phyloP scores from a whole-genome alignment of 2,329 filamentous ascomycete species.

The Microascus cirrosus region DNA sequence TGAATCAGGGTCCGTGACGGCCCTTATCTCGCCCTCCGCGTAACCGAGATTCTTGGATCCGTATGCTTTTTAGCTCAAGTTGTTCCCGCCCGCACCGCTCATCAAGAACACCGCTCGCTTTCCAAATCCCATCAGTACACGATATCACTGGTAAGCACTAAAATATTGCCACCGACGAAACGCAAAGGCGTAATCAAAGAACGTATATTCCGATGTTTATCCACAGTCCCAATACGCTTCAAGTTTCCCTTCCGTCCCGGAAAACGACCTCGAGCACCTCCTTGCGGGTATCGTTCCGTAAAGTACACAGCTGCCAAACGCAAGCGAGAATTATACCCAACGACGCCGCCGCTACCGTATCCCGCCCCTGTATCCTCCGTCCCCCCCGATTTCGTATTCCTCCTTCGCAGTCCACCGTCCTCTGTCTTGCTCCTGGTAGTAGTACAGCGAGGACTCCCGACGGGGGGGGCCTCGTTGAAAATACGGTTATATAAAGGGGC shows the following conservation, averaged over 20 bases:
- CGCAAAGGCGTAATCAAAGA: not conserved
- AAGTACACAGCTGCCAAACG: not conserved
- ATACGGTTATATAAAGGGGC: not conserved
- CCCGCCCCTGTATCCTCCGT: not conserved
- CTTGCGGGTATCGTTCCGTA: not conserved
- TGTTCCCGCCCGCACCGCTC: too few relatives aligned
- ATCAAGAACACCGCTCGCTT: too few relatives aligned
- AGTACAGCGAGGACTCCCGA: constrained; percentile 1
- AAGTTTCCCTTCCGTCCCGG: not conserved
- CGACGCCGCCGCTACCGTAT: not conserved
- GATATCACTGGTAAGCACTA: too few relatives aligned
- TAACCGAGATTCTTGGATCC: too few relatives aligned
- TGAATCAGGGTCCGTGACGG: too few relatives aligned
- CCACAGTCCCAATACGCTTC: not conserved
- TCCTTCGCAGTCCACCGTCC: not conserved
- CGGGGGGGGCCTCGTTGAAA: not conserved
- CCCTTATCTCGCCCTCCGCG: too few relatives aligned
- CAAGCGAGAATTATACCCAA: not conserved
- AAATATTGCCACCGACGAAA: not conserved
- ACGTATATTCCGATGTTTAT: not conserved
- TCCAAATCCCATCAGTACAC: too few relatives aligned
- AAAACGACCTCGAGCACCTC: not conserved
- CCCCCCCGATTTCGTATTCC: not conserved
- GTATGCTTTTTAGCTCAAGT: too few relatives aligned
- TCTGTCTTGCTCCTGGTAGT: not conserved